Base-by-base conservation (phyloP, 2,329 filamentous ascomycete genomes). In the Incumbomyces lentus region DNA sequence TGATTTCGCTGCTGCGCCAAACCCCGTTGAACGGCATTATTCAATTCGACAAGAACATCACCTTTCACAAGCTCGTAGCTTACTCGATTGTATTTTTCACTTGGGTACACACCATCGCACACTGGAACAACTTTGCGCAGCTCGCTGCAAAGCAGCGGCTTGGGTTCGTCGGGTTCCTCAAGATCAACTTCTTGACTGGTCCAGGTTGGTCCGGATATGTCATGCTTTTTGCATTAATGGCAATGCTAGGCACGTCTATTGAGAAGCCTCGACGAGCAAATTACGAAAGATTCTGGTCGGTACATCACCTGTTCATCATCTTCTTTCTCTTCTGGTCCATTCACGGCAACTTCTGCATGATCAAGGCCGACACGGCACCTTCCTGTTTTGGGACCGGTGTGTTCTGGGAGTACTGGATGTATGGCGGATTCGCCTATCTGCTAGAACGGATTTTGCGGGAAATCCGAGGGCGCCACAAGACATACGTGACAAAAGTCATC, bases 261-360 rank as follows among this genome's bases (percentile, higher is more conserved):
- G 85, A 90, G 67, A 86, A 85, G 69, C 78, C 80, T 8, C 76
- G 85, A 42, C 79, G 85, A 45, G 82, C 82, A 51, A 89, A 92
- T 68, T 90, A 86, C 63, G 86, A 90, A 64, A 82, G 85, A 19
- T 93, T 92, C 72, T 93, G 86, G 86, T 89, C 88, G 64, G 86
- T 83, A 1, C 86, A 93, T 66, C 86, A 92, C 68, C 76, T 92
- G 63, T 92, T 92, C 63, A 78, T 90, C 65, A 60, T 90, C 53
- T 92, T 92, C 74, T 92, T 92, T 70, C 72, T 90, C 56, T 89
- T 92, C 73, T 92, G 86, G 85, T 81, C 85, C n/a, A 76, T 90
- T 58, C 86, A 93, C 65, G 86, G 86, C 49, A 83, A 84, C 19
- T 92, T 88, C 69, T 90, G 86, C 67, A 90, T 92, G 86, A 90